These are phyloP conservation scores for Podospora sp. DNA, from an alignment of 495 filamentous ascomycete species.

Conservation along the genomic window DNA sequence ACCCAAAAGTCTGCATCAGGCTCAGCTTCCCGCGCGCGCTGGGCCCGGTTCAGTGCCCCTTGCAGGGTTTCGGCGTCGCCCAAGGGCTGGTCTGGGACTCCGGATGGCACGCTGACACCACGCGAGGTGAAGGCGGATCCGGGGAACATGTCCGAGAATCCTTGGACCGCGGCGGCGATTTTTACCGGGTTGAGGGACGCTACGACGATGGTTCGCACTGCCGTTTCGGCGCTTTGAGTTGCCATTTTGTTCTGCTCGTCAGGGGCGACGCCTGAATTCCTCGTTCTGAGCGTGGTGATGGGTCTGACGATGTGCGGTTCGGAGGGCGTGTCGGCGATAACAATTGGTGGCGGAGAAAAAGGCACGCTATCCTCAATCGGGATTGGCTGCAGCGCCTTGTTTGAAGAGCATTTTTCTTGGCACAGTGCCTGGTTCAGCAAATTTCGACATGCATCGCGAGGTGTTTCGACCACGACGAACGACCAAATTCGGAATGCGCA, in stretches of 20 bases:
- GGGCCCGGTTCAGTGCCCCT: slow-evolving; percentile 32
- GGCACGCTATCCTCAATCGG: not conserved
- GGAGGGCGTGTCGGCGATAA: not conserved
- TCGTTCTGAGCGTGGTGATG: not conserved
- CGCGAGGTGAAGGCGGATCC: slow-evolving; percentile 28
- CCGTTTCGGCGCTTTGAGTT: not conserved
- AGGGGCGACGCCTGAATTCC: not conserved
- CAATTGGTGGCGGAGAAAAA: not conserved
- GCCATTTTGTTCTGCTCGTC: not conserved
- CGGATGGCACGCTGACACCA: slow-evolving; percentile 35
- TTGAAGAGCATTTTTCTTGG: too few species aligned
- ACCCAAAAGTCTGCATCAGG: slow-evolving; percentile 26
- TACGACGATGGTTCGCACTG: slow-evolving; percentile 22
- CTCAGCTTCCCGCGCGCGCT: slow-evolving; percentile 22
- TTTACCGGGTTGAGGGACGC: slow-evolving; percentile 36
- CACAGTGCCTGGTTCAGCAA: too few species aligned
- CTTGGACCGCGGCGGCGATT: slow-evolving; percentile 26
- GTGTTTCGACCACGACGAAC: too few species aligned
- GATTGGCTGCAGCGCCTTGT: not conserved
- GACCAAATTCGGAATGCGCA: too few species aligned
- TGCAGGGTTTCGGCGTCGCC: slow-evolving; percentile 30
- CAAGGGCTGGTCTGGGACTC: slow-evolving; percentile 35
- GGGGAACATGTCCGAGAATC: slow-evolving; percentile 36
- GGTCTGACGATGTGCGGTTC: not conserved
- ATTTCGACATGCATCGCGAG: too few species aligned